Evolutionary conservation across 331 rosid genomes (phyloP), one percentile per base, ranked within the genome.

Genomic region (Quercus tomentella): DNA sequence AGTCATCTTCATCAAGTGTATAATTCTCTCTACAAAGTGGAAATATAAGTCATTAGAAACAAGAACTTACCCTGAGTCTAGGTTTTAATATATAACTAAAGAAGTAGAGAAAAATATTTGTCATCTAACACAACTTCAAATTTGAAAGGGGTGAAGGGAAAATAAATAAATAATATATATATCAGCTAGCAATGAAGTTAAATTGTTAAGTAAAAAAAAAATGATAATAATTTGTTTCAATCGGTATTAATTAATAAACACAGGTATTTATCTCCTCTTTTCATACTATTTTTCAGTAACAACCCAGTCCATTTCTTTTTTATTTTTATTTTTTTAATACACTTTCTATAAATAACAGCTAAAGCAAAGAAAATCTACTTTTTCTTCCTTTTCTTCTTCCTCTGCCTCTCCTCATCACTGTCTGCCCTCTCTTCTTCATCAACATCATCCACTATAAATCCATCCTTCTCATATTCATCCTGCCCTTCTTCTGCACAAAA

Each of bases 381-480:
- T 82, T 93, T 96, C 91, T 96, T 96, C 91, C 93, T 84, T 86
- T 92, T 96, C 81, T 89, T 96, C 92, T 90, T 96, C 93, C 75
- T 96, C 85, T 91, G 99, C 60, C 94, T 91, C 82, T 96, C 99
- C 54, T 91, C 99, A 4, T 91, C 98, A 43, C 98, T 93, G 31
- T 90, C 97, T 63, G 81, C 92, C 87, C 91, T 90, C 78, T 92
- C 94, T 79, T 91, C 92, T 75, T 96, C 99, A 76, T 90, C 99
- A 20, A 91, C 70, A 45, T 93, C 98, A 77, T 96, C 98, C 35
- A 96, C 98, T 79, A 96, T 93, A 82, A 96, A 96, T 35, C 93
- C 99, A 80, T 96, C 99, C 75, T 93, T 96, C 81, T 96, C 99
- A 78, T 96, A 96, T 76, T 96, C 99, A 84, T 96, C 97, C 51